phyloP scores from a whole-genome alignment of 129 eudicot species.

The Helichrysum umbraculigerum region DNA sequence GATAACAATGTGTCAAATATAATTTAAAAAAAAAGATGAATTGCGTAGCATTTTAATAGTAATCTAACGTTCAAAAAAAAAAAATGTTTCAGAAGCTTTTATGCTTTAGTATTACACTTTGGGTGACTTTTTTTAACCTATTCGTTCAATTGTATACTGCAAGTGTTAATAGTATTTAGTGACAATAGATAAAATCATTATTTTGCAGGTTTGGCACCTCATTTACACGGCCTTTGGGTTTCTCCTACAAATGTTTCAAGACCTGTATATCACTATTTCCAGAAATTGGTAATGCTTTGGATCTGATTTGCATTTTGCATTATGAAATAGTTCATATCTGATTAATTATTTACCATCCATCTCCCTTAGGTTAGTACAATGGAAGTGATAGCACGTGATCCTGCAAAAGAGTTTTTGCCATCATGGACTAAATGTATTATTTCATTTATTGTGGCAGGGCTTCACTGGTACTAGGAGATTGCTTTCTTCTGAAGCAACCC shows the following conservation, averaged over 20 bases:
- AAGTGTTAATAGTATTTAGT: not conserved
- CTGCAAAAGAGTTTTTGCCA: not conserved
- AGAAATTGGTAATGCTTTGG: constrained; percentile 58
- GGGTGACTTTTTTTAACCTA: not conserved
- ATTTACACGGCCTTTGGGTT: constrained; percentile 39
- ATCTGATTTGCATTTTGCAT: constrained; percentile 20
- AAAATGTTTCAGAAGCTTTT: not conserved
- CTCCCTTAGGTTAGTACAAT: not conserved
- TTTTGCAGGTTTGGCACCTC: constrained; percentile 57
- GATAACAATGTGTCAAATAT: too few relatives aligned
- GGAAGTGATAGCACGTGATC: not conserved
- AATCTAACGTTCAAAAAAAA: not conserved
- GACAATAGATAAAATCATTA: not conserved
- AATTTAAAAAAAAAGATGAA: too few relatives aligned
- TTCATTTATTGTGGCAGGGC: constrained; percentile 50
- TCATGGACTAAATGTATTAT: constrained; percentile 4
- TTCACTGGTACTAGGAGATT: constrained; percentile 70
- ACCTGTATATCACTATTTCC: constrained; percentile 53
- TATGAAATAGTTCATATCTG: not conserved
- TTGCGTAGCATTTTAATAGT: not conserved
- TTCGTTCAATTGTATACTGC: not conserved
- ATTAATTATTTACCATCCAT: not conserved
- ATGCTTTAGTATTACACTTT: constrained; percentile 4
- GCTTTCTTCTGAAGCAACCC: constrained; percentile 70
- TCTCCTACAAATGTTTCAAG: constrained; percentile 47